phyloP scores from a whole-genome alignment of 2,329 filamentous ascomycete species.

The Lasiodiplodia sp. region DNA sequence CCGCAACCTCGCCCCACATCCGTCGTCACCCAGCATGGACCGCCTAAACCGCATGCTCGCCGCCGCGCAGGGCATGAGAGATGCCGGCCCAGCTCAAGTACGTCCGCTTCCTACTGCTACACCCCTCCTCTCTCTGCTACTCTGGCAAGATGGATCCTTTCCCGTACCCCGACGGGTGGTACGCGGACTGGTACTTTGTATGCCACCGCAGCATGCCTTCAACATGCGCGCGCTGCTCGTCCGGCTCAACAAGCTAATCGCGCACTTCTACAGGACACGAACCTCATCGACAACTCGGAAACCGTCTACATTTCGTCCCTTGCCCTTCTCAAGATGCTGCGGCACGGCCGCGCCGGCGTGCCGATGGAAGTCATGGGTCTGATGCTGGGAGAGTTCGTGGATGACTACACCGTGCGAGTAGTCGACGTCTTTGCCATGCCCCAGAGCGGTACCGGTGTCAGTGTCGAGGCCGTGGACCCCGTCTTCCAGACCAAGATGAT shows the following conservation, averaged over 20 bases:
- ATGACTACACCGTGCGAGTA: slow-evolving; percentile 97
- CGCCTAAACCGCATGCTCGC: slow-evolving; percentile 89
- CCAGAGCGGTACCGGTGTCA: slow-evolving; percentile 96
- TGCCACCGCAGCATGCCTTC: slow-evolving; percentile 16
- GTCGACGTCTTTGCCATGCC: slow-evolving; percentile 99
- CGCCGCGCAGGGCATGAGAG: slow-evolving; percentile 70
- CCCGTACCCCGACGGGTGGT: slow-evolving; percentile 31
- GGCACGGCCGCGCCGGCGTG: slow-evolving; percentile 95
- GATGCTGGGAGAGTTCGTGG: slow-evolving; percentile 98
- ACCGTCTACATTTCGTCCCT: slow-evolving; percentile 99
- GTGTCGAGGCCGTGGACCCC: slow-evolving; percentile 96
- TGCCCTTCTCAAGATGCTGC: slow-evolving; percentile 96
- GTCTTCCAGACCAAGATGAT: slow-evolving; percentile 99
- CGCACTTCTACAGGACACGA: slow-evolving; percentile 72
- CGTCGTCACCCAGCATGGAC: slow-evolving; percentile 69
- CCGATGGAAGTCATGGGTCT: slow-evolving; percentile 99
- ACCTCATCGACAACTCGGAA: slow-evolving; percentile 97
- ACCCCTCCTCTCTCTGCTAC: slow-evolving; percentile 19
- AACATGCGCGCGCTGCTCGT: slow-evolving; percentile 8
- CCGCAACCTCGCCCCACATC: slow-evolving; percentile 19
- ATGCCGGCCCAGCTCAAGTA: slow-evolving; percentile 70
- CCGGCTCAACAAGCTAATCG: slow-evolving; percentile 16
- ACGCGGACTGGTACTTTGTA: slow-evolving; percentile 30
- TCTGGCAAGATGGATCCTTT: slow-evolving; percentile 16
- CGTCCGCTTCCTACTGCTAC: slow-evolving; percentile 40